A percentile compares a stretch with the other conserved stretches of the same genome.
These are phyloP conservation scores for Metschnikowia orientalis DNA, from an alignment of 805 yeast genomes.

Conservation along the genomic window DNA sequence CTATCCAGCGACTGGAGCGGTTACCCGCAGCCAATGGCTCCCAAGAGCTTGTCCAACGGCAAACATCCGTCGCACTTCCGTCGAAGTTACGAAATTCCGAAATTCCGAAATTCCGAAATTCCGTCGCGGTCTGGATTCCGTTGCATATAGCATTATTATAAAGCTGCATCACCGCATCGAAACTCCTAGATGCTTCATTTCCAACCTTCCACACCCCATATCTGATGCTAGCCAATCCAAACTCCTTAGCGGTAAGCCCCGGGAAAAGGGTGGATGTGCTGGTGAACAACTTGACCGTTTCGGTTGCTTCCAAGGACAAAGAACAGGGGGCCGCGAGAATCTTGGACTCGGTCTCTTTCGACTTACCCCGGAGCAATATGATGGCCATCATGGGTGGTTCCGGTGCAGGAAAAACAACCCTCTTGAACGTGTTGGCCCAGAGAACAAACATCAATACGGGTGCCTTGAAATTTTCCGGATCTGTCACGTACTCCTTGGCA, in stretches of 20 bases:
- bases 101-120: too few relatives aligned
- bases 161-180: too few relatives aligned
- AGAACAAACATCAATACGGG: constrained; percentile 40
- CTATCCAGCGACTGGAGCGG: too few relatives aligned
- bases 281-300: constrained; percentile 12
- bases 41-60: too few relatives aligned
- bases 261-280: constrained; percentile 13
- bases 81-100: too few relatives aligned
- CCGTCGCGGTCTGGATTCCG: too few relatives aligned
- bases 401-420: constrained; percentile 82
- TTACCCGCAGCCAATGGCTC: too few relatives aligned
- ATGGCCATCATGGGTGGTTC: constrained; percentile 86
- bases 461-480: constrained; percentile 41
- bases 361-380: constrained; percentile 55
- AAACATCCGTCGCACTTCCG: too few relatives aligned
- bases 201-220: too few relatives aligned
- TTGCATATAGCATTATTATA: too few relatives aligned
- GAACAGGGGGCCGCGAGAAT: constrained; percentile 18
- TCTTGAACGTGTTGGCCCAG: constrained; percentile 62
- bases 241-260: constrained; percentile 11
- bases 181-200: too few relatives aligned
- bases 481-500: constrained; percentile 29
- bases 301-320: constrained; percentile 11
- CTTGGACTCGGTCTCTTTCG: constrained; percentile 49
- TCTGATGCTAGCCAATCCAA: constrained; percentile 6